Evolutionary conservation across 2,329 filamentous ascomycete species (phyloP), one percentile per base, ranked within the genome.

Genomic region (Colletotrichum sp.): DNA sequence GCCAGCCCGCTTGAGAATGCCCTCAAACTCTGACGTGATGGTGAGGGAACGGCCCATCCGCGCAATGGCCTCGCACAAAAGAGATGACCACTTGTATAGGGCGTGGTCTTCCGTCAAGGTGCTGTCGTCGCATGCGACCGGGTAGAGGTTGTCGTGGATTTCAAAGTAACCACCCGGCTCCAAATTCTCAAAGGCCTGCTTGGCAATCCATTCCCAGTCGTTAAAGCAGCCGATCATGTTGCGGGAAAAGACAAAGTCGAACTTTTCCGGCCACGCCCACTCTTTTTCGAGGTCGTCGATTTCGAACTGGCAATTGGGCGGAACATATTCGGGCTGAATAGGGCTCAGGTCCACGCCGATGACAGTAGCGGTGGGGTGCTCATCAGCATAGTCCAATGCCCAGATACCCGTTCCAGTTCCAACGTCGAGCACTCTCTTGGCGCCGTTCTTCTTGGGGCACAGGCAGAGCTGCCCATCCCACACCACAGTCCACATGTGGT

Each of bases 171-270:
- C 68, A 13, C 72, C 72, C 4, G 72, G 72, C 18, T 71, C 63
- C n/a, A 72, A 29, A 15, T 67, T 58, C 18, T 67, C 38, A 31
- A 51, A 72, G 11, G 78, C 75, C 27, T 77, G 74, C 3, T 70
- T 65, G 12, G 78, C 75, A 63, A 78, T 73, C 0, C 38, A 62
- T 2, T 75, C 61, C 77, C 78, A 80, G 51, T 79, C 74, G 6
- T 64, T 13, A 57, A 84, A 79, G 34, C 76, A 76, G 12, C 78
- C 80, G 8, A 76, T 78, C 77, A 85, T 79, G 66, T 80, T 80
- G 33, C 83, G 79, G n/a, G 73, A 74, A 66, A 82, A 79, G 64
- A 85, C 81, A 65, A 81, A 83, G 70, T 85, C 83, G 43, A 84
- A 76, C 0, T 57, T 66, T 21, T 73, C n/a, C 5, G 73, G 69